These are phyloP conservation scores for Tylopilus rubrobrunneus DNA, from an alignment of 768 basidiomycete genomes.

Conservation along the genomic window DNA sequence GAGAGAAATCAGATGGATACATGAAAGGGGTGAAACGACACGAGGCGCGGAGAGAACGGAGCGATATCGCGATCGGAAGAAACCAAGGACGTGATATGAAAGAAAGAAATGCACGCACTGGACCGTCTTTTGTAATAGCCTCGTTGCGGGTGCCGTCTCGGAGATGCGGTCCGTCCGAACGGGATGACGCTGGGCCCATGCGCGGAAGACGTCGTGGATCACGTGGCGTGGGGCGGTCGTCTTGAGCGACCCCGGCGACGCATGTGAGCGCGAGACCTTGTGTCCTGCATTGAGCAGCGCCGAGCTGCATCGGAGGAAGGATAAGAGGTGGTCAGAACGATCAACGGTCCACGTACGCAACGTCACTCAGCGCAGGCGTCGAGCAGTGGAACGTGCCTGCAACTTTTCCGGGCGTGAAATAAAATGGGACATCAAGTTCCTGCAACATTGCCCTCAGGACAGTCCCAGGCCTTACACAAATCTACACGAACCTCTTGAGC, in stretches of 20 bases:
- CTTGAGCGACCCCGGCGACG: constrained; percentile 84
- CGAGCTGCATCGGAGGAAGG: constrained; percentile 46
- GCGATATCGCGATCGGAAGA: too few species aligned
- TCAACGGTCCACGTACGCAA: constrained; percentile 52
- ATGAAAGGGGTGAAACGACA: too few species aligned
- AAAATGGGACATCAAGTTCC: constrained; percentile 80
- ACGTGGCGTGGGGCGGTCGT: constrained; percentile 71
- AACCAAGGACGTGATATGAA: too few species aligned
- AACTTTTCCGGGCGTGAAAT: constrained; percentile 80
- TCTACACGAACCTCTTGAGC: constrained; percentile 70
- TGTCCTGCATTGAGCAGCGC: constrained; percentile 86
- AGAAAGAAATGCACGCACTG: constrained; percentile 42
- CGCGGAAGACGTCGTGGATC: constrained; percentile 79
- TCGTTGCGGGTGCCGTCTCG: constrained; percentile 63
- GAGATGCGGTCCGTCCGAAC: constrained; percentile 82
- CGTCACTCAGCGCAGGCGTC: constrained; percentile 70
- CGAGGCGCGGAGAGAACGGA: too few species aligned
- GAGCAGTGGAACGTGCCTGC: constrained; percentile 79
- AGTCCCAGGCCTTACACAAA: neutral
- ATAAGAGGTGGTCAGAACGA: neutral
- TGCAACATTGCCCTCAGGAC: constrained; percentile 25
- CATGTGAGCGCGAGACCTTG: constrained; percentile 87
- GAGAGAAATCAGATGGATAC: too few species aligned
- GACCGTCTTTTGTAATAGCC: constrained; percentile 64
- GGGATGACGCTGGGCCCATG: constrained; percentile 79